Percentiles rank a stretch among this genome's conserved stretches.
phyloP scores from a whole-genome alignment of 2,329 filamentous ascomycete genomes.

The Metarhizium humberi region DNA sequence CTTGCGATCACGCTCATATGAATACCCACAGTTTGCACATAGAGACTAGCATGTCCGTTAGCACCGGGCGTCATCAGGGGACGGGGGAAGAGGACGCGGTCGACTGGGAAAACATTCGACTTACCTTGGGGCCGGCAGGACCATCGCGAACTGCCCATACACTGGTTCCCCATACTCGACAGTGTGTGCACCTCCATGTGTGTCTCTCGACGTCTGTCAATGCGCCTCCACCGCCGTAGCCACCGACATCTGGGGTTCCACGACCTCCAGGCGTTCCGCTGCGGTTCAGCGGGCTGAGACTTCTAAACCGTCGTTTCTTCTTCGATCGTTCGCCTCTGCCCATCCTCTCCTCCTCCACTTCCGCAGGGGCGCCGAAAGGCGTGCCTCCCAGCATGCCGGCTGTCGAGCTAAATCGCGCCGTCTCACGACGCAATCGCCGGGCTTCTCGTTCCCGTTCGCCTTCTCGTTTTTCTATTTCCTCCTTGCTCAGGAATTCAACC shows the following conservation, averaged over 20 bases:
- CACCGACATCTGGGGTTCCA: conserved; percentile 72
- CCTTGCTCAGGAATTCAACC: conserved; percentile 74
- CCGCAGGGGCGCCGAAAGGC: conserved; percentile 47
- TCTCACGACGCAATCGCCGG: conserved; percentile 77
- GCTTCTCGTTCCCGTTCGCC: conserved; percentile 90
- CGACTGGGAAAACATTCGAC: conserved; percentile 17
- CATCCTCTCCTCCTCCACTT: conserved; percentile 70
- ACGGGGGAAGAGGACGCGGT: not conserved
- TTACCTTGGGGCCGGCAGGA: conserved; percentile 71
- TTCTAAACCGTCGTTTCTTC: conserved; percentile 89
- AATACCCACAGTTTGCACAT: conserved; percentile 85
- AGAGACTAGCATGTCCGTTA: conserved; percentile 50
- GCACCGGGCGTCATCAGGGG: not conserved
- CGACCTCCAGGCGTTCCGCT: conserved; percentile 55
- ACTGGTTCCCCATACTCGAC: conserved; percentile 75
- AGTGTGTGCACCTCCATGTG: conserved; percentile 83
- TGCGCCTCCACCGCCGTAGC: conserved; percentile 60
- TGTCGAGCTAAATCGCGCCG: conserved; percentile 82
- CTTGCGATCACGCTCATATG: conserved; percentile 80
- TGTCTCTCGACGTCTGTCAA: conserved; percentile 69
- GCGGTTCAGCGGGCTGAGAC: conserved; percentile 70
- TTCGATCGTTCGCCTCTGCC: conserved; percentile 87
- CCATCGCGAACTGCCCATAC: conserved; percentile 96
- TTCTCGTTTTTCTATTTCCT: conserved; percentile 96
- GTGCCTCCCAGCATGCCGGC: conserved; percentile 71